Evolutionary conservation across 768 basidiomycete species (phyloP).

Genomic region (Favolaschia claudopus): DNA sequence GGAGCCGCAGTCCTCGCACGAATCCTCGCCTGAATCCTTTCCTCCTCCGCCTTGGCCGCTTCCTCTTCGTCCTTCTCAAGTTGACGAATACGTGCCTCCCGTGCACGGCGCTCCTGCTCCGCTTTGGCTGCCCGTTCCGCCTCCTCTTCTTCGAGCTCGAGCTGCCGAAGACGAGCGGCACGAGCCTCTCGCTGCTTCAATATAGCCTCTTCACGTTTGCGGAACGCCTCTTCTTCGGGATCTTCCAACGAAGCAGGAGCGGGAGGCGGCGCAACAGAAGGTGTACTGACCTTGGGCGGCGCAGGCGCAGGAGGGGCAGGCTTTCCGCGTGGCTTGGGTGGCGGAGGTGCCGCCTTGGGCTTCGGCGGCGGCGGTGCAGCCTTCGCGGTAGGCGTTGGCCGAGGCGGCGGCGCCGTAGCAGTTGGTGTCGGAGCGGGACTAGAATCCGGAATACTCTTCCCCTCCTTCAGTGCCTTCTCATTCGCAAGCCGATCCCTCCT

Average conservation of each 20-base stretch:
- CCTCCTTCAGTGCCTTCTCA: constrained; percentile 71
- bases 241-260: constrained; percentile 57
- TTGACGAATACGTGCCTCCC: constrained; percentile 70
- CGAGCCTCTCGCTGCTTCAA: constrained; percentile 79
- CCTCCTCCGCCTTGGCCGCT: constrained; percentile 50
- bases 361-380: constrained; percentile 51
- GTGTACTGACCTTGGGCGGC: constrained; percentile 33
- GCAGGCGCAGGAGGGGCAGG: constrained; percentile 47
- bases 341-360: constrained; percentile 36
- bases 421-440: constrained; percentile 39
- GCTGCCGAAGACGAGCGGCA: constrained; percentile 68
- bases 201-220: constrained; percentile 74
- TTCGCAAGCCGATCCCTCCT: constrained; percentile 78
- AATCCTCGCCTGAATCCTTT: constrained; percentile 45
- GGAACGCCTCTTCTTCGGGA: constrained; percentile 77
- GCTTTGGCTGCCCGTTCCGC: constrained; percentile 56
- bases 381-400: constrained; percentile 53
- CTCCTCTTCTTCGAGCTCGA: constrained; percentile 68
- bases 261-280: constrained; percentile 37
- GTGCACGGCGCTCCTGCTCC: constrained; percentile 74
- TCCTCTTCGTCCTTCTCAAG: constrained; percentile 69
- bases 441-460: constrained; percentile 43
- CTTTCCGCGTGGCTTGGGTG: constrained; percentile 45
- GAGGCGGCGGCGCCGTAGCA: constrained; percentile 30
- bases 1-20: constrained; percentile 44